Conservation (phyloP, 1,284 basidiomycete species). For the Mycena citricolor region DNA sequence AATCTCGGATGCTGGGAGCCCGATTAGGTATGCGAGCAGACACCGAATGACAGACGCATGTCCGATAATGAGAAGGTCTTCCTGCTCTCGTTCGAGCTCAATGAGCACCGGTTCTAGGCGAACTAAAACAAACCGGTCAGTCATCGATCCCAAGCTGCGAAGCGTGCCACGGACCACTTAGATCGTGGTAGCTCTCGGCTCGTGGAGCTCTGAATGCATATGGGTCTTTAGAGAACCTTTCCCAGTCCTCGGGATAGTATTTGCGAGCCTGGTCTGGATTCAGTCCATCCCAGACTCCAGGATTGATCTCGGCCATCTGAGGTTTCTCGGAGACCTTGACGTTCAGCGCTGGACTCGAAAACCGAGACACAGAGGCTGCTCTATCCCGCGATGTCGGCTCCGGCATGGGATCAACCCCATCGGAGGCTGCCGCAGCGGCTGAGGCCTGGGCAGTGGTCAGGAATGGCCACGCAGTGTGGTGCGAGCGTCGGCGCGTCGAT, state of each 20-base stretch:
- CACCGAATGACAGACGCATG: constrained; percentile 99
- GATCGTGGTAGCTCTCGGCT: constrained; percentile 86
- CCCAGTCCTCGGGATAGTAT: constrained; percentile 93
- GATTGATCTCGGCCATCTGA: constrained; percentile 98
- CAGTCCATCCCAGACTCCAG: constrained; percentile 94
- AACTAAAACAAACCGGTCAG: constrained; percentile 93
- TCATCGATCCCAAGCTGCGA: constrained; percentile 58
- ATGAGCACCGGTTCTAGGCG: constrained; percentile 98
- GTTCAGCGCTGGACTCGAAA: constrained; percentile 35
- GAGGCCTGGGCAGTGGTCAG: constrained; percentile 43
- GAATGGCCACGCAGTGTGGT: constrained; percentile 97
- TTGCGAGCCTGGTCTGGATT: constrained; percentile 87
- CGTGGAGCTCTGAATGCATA: constrained; percentile 91
- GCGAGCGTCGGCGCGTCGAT: constrained; percentile 87
- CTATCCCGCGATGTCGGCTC: constrained; percentile 17
- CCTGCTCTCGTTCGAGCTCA: constrained; percentile 93
- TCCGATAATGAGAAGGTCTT: constrained; percentile 95
- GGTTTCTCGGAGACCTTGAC: constrained; percentile 92
- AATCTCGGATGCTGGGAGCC: constrained; percentile 93
- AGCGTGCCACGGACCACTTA: constrained; percentile 31
- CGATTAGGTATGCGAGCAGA: constrained; percentile 88
- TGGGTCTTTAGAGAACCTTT: constrained; percentile 88
- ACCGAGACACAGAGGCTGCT: constrained; percentile 20
- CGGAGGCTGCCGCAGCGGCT: constrained; percentile 23
- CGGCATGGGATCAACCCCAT: constrained; percentile 7